A percentile compares a stretch with the other conserved stretches of the same genome.
Conservation (phyloP, 2,329 filamentous ascomycete genomes). For the Drechslera avenae region DNA sequence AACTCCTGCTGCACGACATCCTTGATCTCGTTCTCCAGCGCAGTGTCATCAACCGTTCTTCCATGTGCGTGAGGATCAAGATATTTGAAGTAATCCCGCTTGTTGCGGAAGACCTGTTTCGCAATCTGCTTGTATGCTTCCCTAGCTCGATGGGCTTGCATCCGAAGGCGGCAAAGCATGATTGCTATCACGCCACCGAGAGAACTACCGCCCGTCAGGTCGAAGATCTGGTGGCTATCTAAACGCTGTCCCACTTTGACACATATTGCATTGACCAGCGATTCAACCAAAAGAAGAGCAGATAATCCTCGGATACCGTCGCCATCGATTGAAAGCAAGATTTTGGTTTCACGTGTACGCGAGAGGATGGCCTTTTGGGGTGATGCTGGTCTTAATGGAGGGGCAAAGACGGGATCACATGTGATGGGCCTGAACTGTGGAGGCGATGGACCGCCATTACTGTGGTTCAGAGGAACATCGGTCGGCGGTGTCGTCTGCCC, state of each 20-base stretch:
- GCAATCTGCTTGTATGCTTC: constrained; percentile 37
- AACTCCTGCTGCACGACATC: constrained; percentile 24
- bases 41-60: constrained; percentile 14
- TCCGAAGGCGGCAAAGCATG: constrained; percentile 38
- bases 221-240: constrained; percentile 40
- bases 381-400: constrained; percentile 7
- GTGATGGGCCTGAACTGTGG: neutral
- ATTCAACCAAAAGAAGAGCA: constrained; percentile 36
- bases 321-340: constrained; percentile 41
- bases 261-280: constrained; percentile 40
- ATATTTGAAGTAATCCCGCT: constrained; percentile 32
- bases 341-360: constrained; percentile 35
- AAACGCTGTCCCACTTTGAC: constrained; percentile 30
- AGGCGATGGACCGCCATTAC: constrained; percentile 2
- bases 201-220: constrained; percentile 37
- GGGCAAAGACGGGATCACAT: constrained; percentile 3
- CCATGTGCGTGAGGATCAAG: constrained; percentile 25
- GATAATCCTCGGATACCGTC: constrained; percentile 42
- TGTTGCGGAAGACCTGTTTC: constrained; percentile 35
- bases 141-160: constrained; percentile 36
- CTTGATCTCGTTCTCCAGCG: constrained; percentile 31
- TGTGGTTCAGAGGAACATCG: neutral
- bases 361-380: constrained; percentile 14
- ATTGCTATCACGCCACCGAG: constrained; percentile 37
- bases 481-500: neutral